These are phyloP conservation scores for Rhodotorula sphaerocarpa DNA, from an alignment of 768 basidiomycete species.

Conservation along the genomic window DNA sequence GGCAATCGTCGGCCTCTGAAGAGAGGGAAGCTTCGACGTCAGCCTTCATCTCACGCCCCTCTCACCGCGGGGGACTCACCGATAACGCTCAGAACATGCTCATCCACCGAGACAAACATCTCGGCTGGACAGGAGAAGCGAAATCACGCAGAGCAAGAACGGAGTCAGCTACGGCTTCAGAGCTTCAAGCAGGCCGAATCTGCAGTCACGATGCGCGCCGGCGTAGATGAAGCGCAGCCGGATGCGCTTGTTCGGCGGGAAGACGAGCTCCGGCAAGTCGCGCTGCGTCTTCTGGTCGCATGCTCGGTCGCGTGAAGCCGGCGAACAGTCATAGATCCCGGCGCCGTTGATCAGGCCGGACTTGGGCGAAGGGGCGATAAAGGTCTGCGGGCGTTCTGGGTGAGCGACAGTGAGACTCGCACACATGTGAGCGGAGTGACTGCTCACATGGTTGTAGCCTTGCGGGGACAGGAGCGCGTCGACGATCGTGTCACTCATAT, in stretches of 20 bases:
- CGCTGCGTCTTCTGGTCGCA: slow-evolving; percentile 5
- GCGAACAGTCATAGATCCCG: slow-evolving; percentile 14
- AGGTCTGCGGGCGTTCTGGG: neutral
- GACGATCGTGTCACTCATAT: slow-evolving; percentile 23
- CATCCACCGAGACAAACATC: slow-evolving; percentile 9
- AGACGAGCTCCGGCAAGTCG: slow-evolving; percentile 1
- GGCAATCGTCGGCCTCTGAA: slow-evolving; percentile 37
- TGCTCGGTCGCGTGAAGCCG: neutral
- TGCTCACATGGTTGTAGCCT: slow-evolving; percentile 29
- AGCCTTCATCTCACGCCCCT: too few relatives aligned
- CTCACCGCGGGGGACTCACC: neutral
- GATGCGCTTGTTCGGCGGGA: slow-evolving; percentile 6
- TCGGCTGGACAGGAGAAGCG: neutral
- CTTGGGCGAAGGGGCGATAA: slow-evolving; percentile 15
- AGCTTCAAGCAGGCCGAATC: too few relatives aligned
- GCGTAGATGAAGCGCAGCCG: slow-evolving; percentile 23
- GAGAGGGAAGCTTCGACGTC: too few relatives aligned
- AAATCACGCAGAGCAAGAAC: fast-evolving
- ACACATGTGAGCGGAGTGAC: neutral
- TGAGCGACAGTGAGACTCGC: neutral
- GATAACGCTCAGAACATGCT: slow-evolving; percentile 7
- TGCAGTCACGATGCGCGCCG: slow-evolving; percentile 14
- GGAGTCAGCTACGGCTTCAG: too few relatives aligned
- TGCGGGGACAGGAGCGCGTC: slow-evolving; percentile 15
- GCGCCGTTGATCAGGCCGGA: slow-evolving; percentile 11